Evolutionary conservation across 306 rosid genomes (phyloP), one percentile per base, ranked within the genome.

Genomic region (Lithocarpus polystachyus): DNA sequence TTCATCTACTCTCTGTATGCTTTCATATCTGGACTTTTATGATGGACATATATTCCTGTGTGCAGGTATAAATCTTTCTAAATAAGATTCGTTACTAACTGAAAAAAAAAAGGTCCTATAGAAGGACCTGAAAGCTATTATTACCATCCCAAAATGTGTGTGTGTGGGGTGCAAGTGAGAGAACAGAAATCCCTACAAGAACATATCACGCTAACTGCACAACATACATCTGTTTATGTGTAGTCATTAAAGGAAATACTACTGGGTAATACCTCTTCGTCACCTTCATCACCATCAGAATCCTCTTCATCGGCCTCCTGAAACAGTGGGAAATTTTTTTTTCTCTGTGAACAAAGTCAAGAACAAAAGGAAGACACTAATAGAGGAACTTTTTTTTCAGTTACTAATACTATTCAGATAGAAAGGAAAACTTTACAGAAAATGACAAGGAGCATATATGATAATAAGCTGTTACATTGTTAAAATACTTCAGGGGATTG

Each of bases 401-500:
- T 55, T 33, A 11, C 68, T 33, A 23, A 40, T 33, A 11, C 68
- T 33, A 23, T 53, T 28, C 26, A 19, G 7, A 23, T 17, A 45
- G 24, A 45, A 73, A 31, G 73, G 6, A 79, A 31, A 20, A 62
- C 17, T 18, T 6, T 55, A 10, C 11, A 70, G 13, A 75, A 33
- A 61, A 24, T 31, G 22, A 55, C 14, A 68, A 3, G 53, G 53
- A 13, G 15, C 53, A 48, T 48, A 48, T 48, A 76, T 43, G 31
- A 75, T 6, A 55, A 61, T 73, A 7, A 26, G 40, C 72, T 84
- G 72, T 84, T 89, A 89, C 96, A 71, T 83, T 88, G 79, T 84
- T 91, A 80, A 91, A 91, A 76, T 89, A 89, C 84, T 88, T 89
- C 26, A 89, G 82, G 76, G 96, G 96, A 82, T 91, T 88, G 82